Evolutionary conservation across 1,139 yeast genomes (phyloP), one percentile per base, ranked within the genome.

Genomic region (Zhuliangozyma blackwelliae): DNA sequence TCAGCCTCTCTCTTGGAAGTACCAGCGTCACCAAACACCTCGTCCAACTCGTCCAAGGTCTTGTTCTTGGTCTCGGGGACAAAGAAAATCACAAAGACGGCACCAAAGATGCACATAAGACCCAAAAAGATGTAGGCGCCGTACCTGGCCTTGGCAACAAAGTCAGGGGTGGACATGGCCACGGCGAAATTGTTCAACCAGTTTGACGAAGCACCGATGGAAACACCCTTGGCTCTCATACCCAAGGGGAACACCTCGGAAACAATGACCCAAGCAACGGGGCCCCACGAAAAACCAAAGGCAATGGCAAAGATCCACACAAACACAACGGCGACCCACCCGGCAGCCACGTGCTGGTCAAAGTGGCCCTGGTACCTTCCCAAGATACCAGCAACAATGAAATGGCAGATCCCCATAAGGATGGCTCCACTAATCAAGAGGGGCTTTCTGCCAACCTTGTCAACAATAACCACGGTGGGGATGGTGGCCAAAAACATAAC

Each of bases 371-470:
- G 43, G 33, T 44, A 48, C 31, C 38, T 77, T 52, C 92, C 94
- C 34, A 83, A 70, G 29, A 83, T 68, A 11, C 89, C 78, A 19
- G 48, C 55, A 53, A 74, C 60, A 25, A 52, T 43, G 20, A 50
- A 39, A 31, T 43, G 40, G 30, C 45, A 43, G 13, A 33, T 25
- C 22, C 43, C 42, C 44, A 42, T 41, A 26, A 43, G 34, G 13
- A 40, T 31, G 9, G 46, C 46, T 29, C 50, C 48, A 8, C 38
- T 31, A 22, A 47, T 34, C 10, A 47, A 39, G 10, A 45, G 35
- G 11, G 42, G 40, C 33, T 40, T 46, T 39, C 49, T 40, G 25
- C 48, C 49, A 12, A 46, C 35, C 33, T 39, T 41, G 32, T 47
- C 51, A 16, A 44, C 45, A 36, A 40, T 63, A 33, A 41, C 75